Evolutionary conservation across 495 filamentous ascomycete species (phyloP).

Genomic region (Umbilicaria muhlenbergii): DNA sequence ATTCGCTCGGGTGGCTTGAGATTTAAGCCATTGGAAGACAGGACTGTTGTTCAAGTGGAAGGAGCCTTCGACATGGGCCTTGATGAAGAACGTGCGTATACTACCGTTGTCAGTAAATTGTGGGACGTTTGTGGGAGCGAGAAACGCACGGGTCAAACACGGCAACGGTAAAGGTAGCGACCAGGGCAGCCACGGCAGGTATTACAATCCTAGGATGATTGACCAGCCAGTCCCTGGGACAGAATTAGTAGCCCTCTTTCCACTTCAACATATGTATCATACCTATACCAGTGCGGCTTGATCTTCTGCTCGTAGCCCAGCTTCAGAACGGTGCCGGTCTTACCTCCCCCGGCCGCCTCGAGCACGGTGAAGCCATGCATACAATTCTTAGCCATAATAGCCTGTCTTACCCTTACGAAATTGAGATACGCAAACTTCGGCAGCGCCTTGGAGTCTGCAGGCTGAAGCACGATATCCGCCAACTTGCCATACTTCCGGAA

Average conservation of each 20-base stretch:
- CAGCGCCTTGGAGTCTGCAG: slow-evolving; percentile 65
- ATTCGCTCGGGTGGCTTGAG: slow-evolving; percentile 44
- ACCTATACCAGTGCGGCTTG: slow-evolving; percentile 49
- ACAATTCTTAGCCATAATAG: slow-evolving; percentile 83
- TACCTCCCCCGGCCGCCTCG: slow-evolving; percentile 50
- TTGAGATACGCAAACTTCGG: slow-evolving; percentile 70
- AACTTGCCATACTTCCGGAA: slow-evolving; percentile 87
- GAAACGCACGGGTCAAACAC: slow-evolving; percentile 62
- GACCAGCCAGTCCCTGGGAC: slow-evolving; percentile 63
- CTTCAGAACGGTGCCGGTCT: slow-evolving; percentile 54
- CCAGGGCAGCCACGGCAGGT: slow-evolving; percentile 58
- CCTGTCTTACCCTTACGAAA: slow-evolving; percentile 50
- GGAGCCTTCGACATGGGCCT: slow-evolving; percentile 63
- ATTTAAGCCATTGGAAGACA: slow-evolving; percentile 65
- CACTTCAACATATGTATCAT: too few species aligned
- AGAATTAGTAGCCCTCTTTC: too few species aligned
- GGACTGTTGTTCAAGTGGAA: slow-evolving; percentile 56
- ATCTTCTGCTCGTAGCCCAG: slow-evolving; percentile 68
- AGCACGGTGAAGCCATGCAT: slow-evolving; percentile 67
- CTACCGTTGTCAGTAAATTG: not conserved
- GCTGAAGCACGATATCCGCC: slow-evolving; percentile 59
- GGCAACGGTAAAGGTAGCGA: slow-evolving; percentile 75
- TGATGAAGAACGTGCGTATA: slow-evolving; percentile 80
- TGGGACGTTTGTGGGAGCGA: too few species aligned
- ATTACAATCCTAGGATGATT: slow-evolving; percentile 81